Evolutionary conservation across 768 basidiomycete species (phyloP).

Genomic region (Rhizopogon salebrosus): DNA sequence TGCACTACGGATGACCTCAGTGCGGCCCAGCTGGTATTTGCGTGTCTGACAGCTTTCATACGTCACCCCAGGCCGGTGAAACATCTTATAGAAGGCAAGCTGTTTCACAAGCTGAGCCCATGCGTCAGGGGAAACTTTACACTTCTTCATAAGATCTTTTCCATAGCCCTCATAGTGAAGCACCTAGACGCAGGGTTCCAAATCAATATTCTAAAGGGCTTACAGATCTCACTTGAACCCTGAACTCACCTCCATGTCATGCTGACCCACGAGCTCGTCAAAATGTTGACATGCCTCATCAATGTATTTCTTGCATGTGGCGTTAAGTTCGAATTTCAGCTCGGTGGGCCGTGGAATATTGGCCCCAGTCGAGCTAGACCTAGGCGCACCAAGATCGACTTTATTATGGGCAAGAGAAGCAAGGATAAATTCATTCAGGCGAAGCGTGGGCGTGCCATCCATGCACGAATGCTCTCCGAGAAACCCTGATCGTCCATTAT

Average conservation of each 20-base stretch:
- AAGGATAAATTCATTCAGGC: slow-evolving; percentile 91
- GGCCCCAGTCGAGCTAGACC: slow-evolving; percentile 26
- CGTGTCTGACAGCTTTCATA: slow-evolving; percentile 96
- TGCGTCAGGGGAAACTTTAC: slow-evolving; percentile 85
- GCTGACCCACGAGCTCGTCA: slow-evolving; percentile 66
- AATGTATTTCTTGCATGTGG: slow-evolving; percentile 46
- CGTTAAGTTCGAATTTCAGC: slow-evolving; percentile 66
- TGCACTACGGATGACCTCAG: slow-evolving; percentile 89
- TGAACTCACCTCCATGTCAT: slow-evolving; percentile 68
- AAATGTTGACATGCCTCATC: slow-evolving; percentile 59
- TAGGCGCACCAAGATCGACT: slow-evolving; percentile 64
- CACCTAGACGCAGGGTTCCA: slow-evolving; percentile 36
- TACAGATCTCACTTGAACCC: background rate
- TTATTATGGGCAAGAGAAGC: slow-evolving; percentile 69
- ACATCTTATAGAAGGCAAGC: slow-evolving; percentile 89
- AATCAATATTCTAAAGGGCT: background rate
- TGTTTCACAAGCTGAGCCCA: slow-evolving; percentile 96
- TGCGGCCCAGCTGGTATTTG: slow-evolving; percentile 85
- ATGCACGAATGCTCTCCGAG: slow-evolving; percentile 82
- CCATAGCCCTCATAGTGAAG: slow-evolving; percentile 88
- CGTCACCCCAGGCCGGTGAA: slow-evolving; percentile 65
- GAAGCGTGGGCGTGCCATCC: slow-evolving; percentile 94
- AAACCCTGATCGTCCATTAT: slow-evolving; percentile 93
- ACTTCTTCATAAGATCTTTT: slow-evolving; percentile 77
- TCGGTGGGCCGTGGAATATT: slow-evolving; percentile 57